Evolutionary conservation across 1,139 yeast species (phyloP), one percentile per base, ranked within the genome.

Genomic region (Geotrichum aggregatum): DNA sequence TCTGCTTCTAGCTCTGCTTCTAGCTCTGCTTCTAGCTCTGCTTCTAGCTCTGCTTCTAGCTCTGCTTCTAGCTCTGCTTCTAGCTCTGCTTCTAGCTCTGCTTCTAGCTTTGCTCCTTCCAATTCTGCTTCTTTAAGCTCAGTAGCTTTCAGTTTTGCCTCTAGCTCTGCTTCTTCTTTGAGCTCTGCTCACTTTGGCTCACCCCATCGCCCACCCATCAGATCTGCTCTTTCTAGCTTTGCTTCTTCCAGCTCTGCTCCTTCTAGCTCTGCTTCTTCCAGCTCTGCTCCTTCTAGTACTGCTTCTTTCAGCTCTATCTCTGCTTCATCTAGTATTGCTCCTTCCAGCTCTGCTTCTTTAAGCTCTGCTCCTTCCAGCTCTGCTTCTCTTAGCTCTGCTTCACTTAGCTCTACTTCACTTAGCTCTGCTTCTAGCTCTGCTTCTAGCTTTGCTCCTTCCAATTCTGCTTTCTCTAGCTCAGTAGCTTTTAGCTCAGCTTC

Each of bases 1-100:
- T 45, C 47, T n/a, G 18, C 43, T 14, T 41, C 52, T 33, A 40
- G 47, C 31, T 48, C 44, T 24, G 24, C 33, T 22, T 24, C 44
- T 21, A 5, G 22, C 21, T 3, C 44, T 18, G 14, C 35, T 11
- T 40, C 44, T n/a, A 14, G 34, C 3, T n/a, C 36, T 13, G 28
- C 35, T 2, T 19, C 44, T n/a, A 5, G 21, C n/a, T 7, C 41
- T 30, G 18, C 40, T 31, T 38, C 45, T 18, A 24, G 22, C 35
- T 34, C 40, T 40, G 19, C 50, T 19, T 47, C 50, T 14, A 21
- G 30, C 1, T 18, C 44, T 19, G 44, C 44, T 46, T 46, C 49
- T 14, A 19, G 21, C 24, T 28, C 45, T 42, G 19, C 45, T 42
- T 42, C 28, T 10, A 16, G n/a, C 19, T 35, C 49, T 22, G 19